Percentiles rank a stretch among this genome's conserved stretches.
These are phyloP conservation scores for Yamagishiella unicocca DNA, from an alignment of 139 green algal species.

Conservation along the genomic window DNA sequence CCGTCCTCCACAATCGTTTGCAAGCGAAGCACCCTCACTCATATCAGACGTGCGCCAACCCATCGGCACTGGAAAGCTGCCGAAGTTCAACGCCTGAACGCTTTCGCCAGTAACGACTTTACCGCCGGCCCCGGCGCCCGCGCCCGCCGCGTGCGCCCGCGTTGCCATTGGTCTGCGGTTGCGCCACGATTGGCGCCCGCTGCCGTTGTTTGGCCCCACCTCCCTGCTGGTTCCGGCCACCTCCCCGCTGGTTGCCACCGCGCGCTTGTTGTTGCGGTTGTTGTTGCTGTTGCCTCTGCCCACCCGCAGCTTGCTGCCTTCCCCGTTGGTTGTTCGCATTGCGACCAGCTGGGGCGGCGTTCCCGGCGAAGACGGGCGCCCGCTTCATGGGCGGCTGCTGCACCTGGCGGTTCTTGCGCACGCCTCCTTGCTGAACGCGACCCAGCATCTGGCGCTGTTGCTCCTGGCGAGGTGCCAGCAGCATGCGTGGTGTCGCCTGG, in stretches of 20 bases:
- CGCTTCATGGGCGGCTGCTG: conserved; percentile 12
- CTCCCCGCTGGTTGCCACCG: neutral
- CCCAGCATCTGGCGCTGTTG: conserved; percentile 31
- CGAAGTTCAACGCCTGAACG: too few species aligned
- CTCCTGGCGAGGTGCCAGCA: neutral
- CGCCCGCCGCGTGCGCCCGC: neutral
- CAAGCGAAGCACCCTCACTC: too few species aligned
- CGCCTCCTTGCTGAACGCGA: conserved; percentile 23
- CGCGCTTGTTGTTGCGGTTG: neutral
- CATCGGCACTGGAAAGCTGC: too few species aligned
- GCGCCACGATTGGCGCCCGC: conserved; percentile 11
- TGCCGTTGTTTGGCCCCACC: neutral
- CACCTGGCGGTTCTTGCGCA: conserved; percentile 26
- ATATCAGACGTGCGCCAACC: too few species aligned
- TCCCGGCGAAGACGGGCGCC: conserved; percentile 7
- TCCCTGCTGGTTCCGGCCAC: neutral
- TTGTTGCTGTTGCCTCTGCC: neutral
- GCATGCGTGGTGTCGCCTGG: conserved; percentile 3
- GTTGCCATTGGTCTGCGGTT: neutral
- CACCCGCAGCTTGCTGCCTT: neutral
- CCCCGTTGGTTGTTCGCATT: neutral
- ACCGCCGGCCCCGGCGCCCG: conserved; percentile 7
- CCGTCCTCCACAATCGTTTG: too few species aligned
- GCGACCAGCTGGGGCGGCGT: neutral
- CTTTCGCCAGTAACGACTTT: too few species aligned